These are phyloP conservation scores for Pterocarpus santalinus DNA, from an alignment of 306 rosid species.

Conservation along the genomic window DNA sequence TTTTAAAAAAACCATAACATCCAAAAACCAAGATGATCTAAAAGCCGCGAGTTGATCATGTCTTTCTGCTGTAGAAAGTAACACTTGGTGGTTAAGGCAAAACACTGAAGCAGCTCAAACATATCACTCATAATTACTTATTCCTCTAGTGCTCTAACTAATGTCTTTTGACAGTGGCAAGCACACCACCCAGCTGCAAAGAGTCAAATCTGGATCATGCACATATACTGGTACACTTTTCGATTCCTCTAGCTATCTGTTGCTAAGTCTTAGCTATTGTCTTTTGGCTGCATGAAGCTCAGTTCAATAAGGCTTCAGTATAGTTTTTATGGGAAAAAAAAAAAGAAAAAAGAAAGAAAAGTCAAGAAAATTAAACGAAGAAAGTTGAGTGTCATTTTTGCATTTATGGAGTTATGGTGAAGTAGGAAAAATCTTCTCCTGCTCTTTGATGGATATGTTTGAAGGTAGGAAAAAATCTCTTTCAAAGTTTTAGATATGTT, in stretches of 20 bases:
- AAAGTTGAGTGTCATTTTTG: too few species aligned
- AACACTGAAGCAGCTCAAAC: not conserved
- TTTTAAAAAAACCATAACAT: not conserved
- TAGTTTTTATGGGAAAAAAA: too few species aligned
- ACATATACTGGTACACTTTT: conserved; percentile 29
- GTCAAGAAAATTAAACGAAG: too few species aligned
- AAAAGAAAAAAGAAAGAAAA: too few species aligned
- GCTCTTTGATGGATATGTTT: too few species aligned
- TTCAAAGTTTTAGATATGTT: too few species aligned
- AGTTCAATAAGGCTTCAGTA: not conserved
- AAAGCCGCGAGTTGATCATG: conserved; percentile 43
- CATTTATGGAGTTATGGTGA: too few species aligned
- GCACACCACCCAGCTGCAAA: conserved; percentile 52
- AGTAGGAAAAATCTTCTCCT: too few species aligned
- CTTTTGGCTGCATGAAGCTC: not conserved
- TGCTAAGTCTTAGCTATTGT: too few species aligned
- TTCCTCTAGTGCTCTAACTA: conserved; percentile 1
- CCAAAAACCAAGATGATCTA: conserved; percentile 2
- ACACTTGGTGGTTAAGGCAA: conserved; percentile 12
- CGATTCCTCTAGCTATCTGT: too few species aligned
- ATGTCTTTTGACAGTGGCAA: conserved; percentile 64
- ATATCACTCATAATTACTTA: conserved; percentile 51
- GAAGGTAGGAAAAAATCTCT: too few species aligned
- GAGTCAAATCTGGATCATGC: conserved; percentile 43
- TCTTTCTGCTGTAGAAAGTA: conserved; percentile 9